phyloP scores from a whole-genome alignment of 441 rosid genomes.

The Adansonia gregorii region DNA sequence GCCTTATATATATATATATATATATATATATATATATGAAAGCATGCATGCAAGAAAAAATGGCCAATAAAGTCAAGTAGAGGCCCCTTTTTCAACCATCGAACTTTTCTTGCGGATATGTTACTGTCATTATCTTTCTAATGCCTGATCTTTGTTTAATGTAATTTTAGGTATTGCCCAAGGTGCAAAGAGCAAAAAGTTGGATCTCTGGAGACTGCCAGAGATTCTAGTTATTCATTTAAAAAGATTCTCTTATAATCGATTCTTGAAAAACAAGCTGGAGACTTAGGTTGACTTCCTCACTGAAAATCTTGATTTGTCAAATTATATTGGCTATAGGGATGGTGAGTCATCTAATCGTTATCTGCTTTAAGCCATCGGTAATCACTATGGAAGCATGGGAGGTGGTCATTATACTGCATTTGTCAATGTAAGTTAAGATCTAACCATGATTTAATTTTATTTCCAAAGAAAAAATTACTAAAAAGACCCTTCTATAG shows the following conservation, averaged over 20 bases:
- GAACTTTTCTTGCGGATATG: not conserved
- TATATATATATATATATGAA: no score
- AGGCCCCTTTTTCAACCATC: not conserved
- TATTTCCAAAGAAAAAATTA: not conserved
- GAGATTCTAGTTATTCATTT: conserved; percentile 75
- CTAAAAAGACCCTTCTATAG: not conserved
- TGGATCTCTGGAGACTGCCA: conserved; percentile 85
- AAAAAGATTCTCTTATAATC: conserved; percentile 75
- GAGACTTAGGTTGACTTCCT: conserved; percentile 79
- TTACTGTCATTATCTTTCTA: conserved; percentile 22
- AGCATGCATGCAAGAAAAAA: not conserved
- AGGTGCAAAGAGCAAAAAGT: conserved; percentile 75
- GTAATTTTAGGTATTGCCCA: conserved; percentile 63
- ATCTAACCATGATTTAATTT: not conserved
- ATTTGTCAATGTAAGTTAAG: conserved; percentile 69
- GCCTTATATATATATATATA: not conserved
- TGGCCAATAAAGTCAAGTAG: not conserved
- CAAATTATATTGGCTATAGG: conserved; percentile 51
- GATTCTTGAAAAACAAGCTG: conserved; percentile 67
- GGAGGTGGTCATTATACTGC: conserved; percentile 89
- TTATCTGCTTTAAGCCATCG: conserved; percentile 73
- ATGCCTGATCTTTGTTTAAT: conserved; percentile 27
- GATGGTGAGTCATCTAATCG: conserved; percentile 49
- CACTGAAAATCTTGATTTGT: conserved; percentile 65
- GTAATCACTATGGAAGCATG: conserved; percentile 82